Evolutionary conservation across 2,329 filamentous ascomycete species (phyloP), one percentile per base, ranked within the genome.

Genomic region (Apiospora phragmitis): DNA sequence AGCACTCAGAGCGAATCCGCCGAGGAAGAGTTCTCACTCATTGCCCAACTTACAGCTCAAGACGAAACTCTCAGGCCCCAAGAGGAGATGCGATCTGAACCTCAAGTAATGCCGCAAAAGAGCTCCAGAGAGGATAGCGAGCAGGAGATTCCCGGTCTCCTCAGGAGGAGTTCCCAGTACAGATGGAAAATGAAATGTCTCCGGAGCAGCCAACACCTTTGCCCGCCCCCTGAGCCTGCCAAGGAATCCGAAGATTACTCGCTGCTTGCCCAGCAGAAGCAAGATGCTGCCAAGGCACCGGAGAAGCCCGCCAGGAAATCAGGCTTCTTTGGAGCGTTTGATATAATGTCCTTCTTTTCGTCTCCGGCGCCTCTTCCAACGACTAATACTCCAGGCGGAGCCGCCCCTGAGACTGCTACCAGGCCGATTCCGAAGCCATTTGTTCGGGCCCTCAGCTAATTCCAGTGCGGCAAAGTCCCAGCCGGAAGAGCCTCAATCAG

Each of bases 321-420:
- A 76, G 51, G 77, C 9, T 71, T 78, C 42, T 77, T 79, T 67
- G 74, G 78, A 18, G 72, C 79, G 29, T 84, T 86, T 68, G 85
- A 89, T 68, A 80, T 90, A 2, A 83, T 86, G 7, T 81, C 83
- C 9, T 90, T 90, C 76, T 90, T 90, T 76, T 90, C 88, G 0
- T 90, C 88, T 3, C 88, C 88, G 0, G 83, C 84, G 0, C 74
- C 78, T 9, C 73, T 84, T 35, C 83, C 83, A 1, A 75, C 75
- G 5, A 76, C 73, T 26, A 76, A 76, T 42, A 66, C 67, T 4
- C 32, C 42, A 18, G 26, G 16, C 18, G 38, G 26, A 18, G 42
- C 8, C n/a, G 59, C 65, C 5, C 65, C 41, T 26, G 38, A 45
- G 65, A 45, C 38, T 67, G 65, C 21, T 12, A 18, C 24, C 38